Evolutionary conservation across 495 filamentous ascomycete genomes (phyloP).

Genomic region (Penicillium simplicissimum): DNA sequence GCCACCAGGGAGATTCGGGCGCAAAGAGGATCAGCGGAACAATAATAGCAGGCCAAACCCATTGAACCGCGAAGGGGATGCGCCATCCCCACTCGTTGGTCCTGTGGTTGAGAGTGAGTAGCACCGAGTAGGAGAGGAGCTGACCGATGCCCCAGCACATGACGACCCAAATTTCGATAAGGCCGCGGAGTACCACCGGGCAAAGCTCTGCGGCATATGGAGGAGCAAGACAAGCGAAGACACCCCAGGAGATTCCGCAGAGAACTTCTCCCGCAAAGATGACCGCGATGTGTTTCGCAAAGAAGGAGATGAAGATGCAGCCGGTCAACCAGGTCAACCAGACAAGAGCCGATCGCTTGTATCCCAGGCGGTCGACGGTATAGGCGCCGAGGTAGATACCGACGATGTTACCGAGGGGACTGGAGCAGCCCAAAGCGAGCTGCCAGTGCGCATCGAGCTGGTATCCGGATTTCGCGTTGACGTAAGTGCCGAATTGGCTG

Average conservation of each 20-base stretch:
- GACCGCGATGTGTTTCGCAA: slow-evolving; percentile 19
- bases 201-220: slow-evolving; percentile 76
- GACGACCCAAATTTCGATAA: slow-evolving; percentile 73
- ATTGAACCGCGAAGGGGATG: slow-evolving; percentile 69
- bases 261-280: slow-evolving; percentile 69
- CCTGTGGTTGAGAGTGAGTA: slow-evolving; percentile 56
- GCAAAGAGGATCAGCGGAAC: slow-evolving; percentile 66
- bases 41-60: slow-evolving; percentile 78
- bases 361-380: slow-evolving; percentile 50
- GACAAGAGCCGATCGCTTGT: background rate
- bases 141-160: slow-evolving; percentile 77
- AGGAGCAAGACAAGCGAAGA: slow-evolving; percentile 72
- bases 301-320: slow-evolving; percentile 1
- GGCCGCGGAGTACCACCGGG: slow-evolving; percentile 65
- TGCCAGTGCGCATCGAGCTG: slow-evolving; percentile 44
- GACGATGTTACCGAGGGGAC: slow-evolving; percentile 53
- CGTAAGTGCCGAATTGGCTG: slow-evolving; percentile 58
- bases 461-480: slow-evolving; percentile 23
- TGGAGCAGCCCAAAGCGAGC: slow-evolving; percentile 60
- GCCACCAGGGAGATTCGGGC: slow-evolving; percentile 78
- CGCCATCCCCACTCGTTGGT: slow-evolving; percentile 61
- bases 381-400: slow-evolving; percentile 72
- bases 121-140: slow-evolving; percentile 66
- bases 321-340: background rate
- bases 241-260: slow-evolving; percentile 73